Percentiles rank a stretch among this genome's conserved stretches.
Conservation (phyloP, 768 basidiomycete species). For the Leccinum boreale region DNA sequence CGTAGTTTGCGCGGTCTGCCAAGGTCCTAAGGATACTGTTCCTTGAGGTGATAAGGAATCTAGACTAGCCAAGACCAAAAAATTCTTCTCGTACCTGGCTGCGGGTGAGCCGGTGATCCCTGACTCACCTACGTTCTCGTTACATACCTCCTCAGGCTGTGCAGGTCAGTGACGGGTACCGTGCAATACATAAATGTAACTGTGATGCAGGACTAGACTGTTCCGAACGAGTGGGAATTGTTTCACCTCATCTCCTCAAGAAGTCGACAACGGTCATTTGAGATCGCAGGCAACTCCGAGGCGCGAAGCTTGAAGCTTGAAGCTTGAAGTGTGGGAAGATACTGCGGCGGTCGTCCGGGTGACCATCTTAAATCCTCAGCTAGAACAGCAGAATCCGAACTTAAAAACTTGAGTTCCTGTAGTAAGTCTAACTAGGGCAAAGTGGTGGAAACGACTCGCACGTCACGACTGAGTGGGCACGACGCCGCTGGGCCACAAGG, state of each 20-base stretch:
- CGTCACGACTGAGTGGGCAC: too few relatives aligned
- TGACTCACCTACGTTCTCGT: too few relatives aligned
- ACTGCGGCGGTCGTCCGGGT: not conserved
- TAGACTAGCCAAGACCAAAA: not conserved
- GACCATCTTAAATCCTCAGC: not conserved
- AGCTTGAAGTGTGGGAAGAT: not conserved
- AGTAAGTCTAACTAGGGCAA: too few relatives aligned
- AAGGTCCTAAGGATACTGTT: not conserved
- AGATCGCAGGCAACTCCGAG: not conserved
- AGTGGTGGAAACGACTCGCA: not conserved
- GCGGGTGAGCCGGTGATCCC: too few relatives aligned
- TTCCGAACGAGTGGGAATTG: not conserved
- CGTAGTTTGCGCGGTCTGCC: not conserved
- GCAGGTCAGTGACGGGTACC: too few relatives aligned
- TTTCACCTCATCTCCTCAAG: not conserved
- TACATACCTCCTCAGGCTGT: too few relatives aligned
- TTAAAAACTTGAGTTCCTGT: not conserved
- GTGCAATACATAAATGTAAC: too few relatives aligned
- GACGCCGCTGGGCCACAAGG: too few relatives aligned
- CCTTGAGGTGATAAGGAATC: slow-evolving; percentile 37
- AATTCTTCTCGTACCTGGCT: not conserved
- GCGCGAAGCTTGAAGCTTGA: too few relatives aligned
- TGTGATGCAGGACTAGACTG: not conserved
- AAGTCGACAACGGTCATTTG: not conserved
- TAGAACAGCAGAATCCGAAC: not conserved